A percentile compares a stretch with the other conserved stretches of the same genome.
Evolutionary conservation across 192 early-diverging fungal species (phyloP).

Genomic region (Rhizoclosmatium globosum): DNA sequence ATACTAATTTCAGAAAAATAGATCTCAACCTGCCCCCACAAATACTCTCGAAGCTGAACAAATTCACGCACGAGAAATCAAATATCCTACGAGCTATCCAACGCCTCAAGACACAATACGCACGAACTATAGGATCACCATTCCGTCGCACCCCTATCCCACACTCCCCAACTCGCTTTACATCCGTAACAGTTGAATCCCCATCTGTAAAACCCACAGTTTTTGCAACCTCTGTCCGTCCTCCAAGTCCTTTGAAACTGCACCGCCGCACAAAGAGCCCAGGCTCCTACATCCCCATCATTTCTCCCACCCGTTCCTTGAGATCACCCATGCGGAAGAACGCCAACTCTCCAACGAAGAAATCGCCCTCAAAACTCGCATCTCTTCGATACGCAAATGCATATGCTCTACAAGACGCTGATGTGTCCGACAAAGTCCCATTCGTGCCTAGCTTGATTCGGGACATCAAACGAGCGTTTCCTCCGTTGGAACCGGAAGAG

Average conservation of each 20-base stretch:
- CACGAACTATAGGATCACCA: constrained; percentile 3
- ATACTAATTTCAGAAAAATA: not conserved
- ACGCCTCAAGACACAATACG: not conserved
- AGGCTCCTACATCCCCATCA: not conserved
- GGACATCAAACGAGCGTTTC: constrained; percentile 13
- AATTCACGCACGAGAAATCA: constrained; percentile 23
- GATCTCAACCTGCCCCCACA: not conserved
- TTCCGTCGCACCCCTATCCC: not conserved
- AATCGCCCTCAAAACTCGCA: not conserved
- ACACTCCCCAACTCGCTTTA: not conserved
- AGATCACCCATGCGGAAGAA: not conserved
- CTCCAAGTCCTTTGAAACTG: not conserved
- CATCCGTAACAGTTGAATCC: not conserved
- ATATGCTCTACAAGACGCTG: not conserved
- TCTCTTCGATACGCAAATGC: too few species aligned
- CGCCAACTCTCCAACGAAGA: not conserved
- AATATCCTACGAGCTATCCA: constrained; percentile 17
- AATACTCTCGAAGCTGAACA: not conserved
- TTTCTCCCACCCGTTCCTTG: not conserved
- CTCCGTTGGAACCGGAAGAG: constrained; percentile 19
- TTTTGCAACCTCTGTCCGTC: not conserved
- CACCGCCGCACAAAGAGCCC: not conserved
- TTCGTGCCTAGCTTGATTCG: constrained; percentile 14
- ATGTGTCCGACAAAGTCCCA: not conserved
- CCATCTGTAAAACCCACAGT: not conserved